Evolutionary conservation across 139 green algal genomes (phyloP), one percentile per base, ranked within the genome.

Genomic region (Chlorella ohadii): DNA sequence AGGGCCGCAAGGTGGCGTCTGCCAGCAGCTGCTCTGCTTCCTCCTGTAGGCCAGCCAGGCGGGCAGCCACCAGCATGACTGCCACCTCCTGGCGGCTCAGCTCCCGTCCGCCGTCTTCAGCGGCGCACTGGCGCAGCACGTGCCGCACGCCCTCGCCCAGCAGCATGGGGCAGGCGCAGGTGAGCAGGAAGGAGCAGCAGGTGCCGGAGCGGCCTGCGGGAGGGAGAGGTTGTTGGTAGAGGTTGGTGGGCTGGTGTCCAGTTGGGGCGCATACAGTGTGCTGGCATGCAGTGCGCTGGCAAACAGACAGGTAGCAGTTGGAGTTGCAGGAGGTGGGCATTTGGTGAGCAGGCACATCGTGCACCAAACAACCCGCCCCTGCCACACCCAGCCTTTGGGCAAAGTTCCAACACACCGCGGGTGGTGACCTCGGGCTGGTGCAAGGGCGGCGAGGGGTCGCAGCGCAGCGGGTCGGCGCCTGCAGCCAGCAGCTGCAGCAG

Each of bases 11-110:
- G 27, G 25, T 39, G 12, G 59, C 76, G 16, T 82, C 59, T n/a
- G 76, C 76, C 76, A 72, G 59, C 27, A 82, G 76, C 38, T 72
- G 59, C 36, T 82, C 76, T 16, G 76, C 25, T 59, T 72, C 76
- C 4, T 56, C 36, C 36, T 57, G 23, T 59, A 82, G 28, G 36
- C 68, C 68, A 3, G 76, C 76, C 76, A 82, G 59, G 57, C 63
- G 76, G 7, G 76, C 76, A 1, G 76, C 76, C 34, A 82, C 23
- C 34, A 71, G 39, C 76, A 82, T 4, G 51, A 59, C 36, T 23
- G 57, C 76, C 59, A 82, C 57, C 57, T 72, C 19, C 12, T 22
- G 0, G 0, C 55, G 74, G n/a, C 31, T 22, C 55, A 68, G 74
- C 55, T 34, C 23, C 55, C 74, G 51, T 3, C 51, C 23, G 25